Evolutionary conservation across 495 filamentous ascomycete genomes (phyloP), one percentile per base, ranked within the genome.

Genomic region (Neurospora tetraspora): DNA sequence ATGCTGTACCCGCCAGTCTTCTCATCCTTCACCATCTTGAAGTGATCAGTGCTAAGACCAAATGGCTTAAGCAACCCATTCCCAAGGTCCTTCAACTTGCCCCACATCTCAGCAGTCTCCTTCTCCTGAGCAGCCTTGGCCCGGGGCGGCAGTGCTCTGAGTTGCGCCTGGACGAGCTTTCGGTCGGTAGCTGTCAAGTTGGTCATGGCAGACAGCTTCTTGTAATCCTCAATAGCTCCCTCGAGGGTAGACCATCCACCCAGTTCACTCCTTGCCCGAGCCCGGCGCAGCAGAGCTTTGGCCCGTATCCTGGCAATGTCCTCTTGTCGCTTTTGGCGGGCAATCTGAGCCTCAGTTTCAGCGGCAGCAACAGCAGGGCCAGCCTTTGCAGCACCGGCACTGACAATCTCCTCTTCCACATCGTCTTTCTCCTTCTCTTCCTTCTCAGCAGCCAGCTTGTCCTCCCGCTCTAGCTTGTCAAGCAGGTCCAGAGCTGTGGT

Each of bases 71-170:
- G 82, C 53, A 99, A 85, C 2, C 93, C 92, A 82, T 99, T 97
- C 3, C 95, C 95, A 71, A 99, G 85, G 86, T 92, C 89, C 81
- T 97, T 98, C 81, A 99, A 81, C 82, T 98, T 98, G 34, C 90
- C 92, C 92, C 97, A 94, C 92, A 98, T 97, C 81, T 99, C 95
- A 8, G 85, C 89, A 86, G 94, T 93, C 81, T 99, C 96, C 77
- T 86, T 90, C 76, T 96, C 90, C 80, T 91, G 90, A 4, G 94
- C 94, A 40, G 86, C 85, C 61, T 93, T 91, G 47, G 93, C 88
- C 74, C 85, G 86, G 31, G 84, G 82, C 3, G 92, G 91, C 14
- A 98, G 84, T 37, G 81, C 82, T 43, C 83, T 81, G 38, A 97
- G 82, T 45, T 91, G 91, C 59, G 83, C 80, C 72, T 89, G 84